Evolutionary conservation across 768 basidiomycete genomes (phyloP), one percentile per base, ranked within the genome.

Genomic region (Mycena filopes): DNA sequence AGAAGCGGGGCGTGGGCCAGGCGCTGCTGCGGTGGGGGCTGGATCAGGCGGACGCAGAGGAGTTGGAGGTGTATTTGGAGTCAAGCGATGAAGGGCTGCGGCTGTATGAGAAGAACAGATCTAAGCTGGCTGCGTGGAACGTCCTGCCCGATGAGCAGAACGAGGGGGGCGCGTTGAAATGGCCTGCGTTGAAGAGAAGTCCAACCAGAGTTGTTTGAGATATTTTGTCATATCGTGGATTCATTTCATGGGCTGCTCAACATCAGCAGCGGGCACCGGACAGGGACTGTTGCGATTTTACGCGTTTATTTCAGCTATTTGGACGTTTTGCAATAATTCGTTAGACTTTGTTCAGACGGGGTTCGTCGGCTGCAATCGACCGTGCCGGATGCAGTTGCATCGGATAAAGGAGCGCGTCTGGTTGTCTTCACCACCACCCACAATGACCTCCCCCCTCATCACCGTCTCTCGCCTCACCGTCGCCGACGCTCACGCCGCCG

Each of bases 111-210:
- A 59, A 50, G 11, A 50, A 42, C 20, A 48, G 47, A 15, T 59
- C 50, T n/a, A 29, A 59, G 7, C 20, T 59, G 12, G 48, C 50
- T 12, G 58, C 36, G 23, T 59, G 58, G 58, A 60, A 51, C 41
- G 28, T 29, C 18, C 16, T 60, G 48, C 26, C 40, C 18, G 58
- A 51, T 13, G 29, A 60, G 28, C 31, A 60, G 20, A 50, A 41
- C 12, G 28, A 31, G 25, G 58, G 42, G 20, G 58, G 58, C n/a
- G 25, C 13, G 33, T 43, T 60, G 58, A 60, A 42, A 23, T 50
- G 58, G 58, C 58, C 40, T 21, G 48, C 48, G 4, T 23, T 60
- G 49, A 41, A 49, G 47, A 49, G 40, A 31, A 13, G 23, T 57
- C 16, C 36, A 11, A 20, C 26, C n/a, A n/a, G n/a, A n/a, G n/a